phyloP scores from a whole-genome alignment of 495 filamentous ascomycete genomes.

The Aspergillus haitiensis region DNA sequence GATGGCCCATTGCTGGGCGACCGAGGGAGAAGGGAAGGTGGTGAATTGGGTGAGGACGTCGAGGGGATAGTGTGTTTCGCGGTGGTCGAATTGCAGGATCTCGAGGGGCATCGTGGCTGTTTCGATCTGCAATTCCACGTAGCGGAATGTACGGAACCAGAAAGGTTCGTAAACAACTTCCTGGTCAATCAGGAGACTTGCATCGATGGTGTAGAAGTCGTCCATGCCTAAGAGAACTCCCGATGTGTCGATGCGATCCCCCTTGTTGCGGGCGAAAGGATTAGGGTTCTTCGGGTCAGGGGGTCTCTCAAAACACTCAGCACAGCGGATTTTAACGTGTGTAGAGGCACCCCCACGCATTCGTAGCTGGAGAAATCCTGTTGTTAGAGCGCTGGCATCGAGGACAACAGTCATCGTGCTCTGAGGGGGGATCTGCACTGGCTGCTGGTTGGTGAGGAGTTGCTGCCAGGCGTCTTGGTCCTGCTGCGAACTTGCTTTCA shows the following conservation, averaged over 20 bases:
- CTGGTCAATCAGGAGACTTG: slow-evolving; percentile 10
- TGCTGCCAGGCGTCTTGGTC: background rate
- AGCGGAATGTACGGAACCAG: slow-evolving; percentile 35
- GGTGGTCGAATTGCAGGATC: slow-evolving; percentile 14
- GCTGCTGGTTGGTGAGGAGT: background rate
- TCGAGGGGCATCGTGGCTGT: slow-evolving; percentile 10
- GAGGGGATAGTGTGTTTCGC: slow-evolving; percentile 27
- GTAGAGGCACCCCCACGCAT: slow-evolving; percentile 22
- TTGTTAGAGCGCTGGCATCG: slow-evolving; percentile 19
- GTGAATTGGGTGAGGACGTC: slow-evolving; percentile 23
- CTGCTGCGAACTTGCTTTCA: slow-evolving; percentile 7
- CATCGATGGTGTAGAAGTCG: slow-evolving; percentile 24
- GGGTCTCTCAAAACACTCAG: slow-evolving; percentile 31
- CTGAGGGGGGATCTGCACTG: slow-evolving; percentile 16
- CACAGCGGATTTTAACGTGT: slow-evolving; percentile 20
- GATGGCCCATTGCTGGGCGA: slow-evolving; percentile 27
- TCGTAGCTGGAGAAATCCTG: slow-evolving; percentile 25
- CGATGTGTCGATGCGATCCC: slow-evolving; percentile 18
- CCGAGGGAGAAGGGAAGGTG: slow-evolving; percentile 9
- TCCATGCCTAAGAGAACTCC: slow-evolving; percentile 25
- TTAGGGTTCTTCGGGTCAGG: slow-evolving; percentile 22
- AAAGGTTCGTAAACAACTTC: slow-evolving; percentile 24
- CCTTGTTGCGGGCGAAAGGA: slow-evolving; percentile 24
- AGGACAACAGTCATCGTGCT: slow-evolving; percentile 21
- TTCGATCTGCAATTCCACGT: slow-evolving; percentile 23